Percentiles rank a stretch among this genome's conserved stretches.
Evolutionary conservation across 768 basidiomycete species (phyloP).

Genomic region (Lyophyllum atratum): DNA sequence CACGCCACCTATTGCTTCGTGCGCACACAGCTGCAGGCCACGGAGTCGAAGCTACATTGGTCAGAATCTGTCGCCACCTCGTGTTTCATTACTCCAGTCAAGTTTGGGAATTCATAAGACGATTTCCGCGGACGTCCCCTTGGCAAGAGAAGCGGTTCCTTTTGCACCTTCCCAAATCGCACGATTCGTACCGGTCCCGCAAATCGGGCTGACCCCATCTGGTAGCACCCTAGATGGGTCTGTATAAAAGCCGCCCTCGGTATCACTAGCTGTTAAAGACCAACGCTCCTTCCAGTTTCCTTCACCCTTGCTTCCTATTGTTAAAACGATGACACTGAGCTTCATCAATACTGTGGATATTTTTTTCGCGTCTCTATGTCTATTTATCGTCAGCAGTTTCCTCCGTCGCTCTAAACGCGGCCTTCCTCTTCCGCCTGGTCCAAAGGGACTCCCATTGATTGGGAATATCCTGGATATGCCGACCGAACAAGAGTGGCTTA

Average conservation of each 20-base stretch:
- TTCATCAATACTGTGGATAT: slow-evolving; percentile 32
- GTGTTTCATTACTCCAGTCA: slow-evolving; percentile 27
- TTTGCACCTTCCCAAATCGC: slow-evolving; percentile 22
- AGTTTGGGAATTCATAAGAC: slow-evolving; percentile 27
- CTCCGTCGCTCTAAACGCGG: slow-evolving; percentile 21
- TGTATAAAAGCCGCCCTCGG: slow-evolving; percentile 35
- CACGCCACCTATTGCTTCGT: not conserved
- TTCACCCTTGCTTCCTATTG: slow-evolving; percentile 15
- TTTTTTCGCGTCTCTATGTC: slow-evolving; percentile 30
- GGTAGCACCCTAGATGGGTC: slow-evolving; percentile 30
- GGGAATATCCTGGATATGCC: slow-evolving; percentile 60
- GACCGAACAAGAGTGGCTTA: slow-evolving; percentile 48
- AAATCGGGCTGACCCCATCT: slow-evolving; percentile 37
- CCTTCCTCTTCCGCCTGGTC: slow-evolving; percentile 49
- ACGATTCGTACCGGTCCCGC: slow-evolving; percentile 36
- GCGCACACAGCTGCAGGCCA: not conserved
- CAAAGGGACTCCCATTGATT: slow-evolving; percentile 51
- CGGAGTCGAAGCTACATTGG: slow-evolving; percentile 23
- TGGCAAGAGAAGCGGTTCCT: slow-evolving; percentile 33
- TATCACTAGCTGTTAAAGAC: slow-evolving; percentile 17
- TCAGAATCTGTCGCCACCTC: slow-evolving; percentile 37
- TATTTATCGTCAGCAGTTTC: slow-evolving; percentile 37
- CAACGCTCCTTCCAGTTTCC: slow-evolving; percentile 24
- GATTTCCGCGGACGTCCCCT: slow-evolving; percentile 45
- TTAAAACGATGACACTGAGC: slow-evolving; percentile 27